Percentiles rank a stretch among this genome's conserved stretches.
phyloP scores from a whole-genome alignment of 306 rosid species.

The Prunus armeniaca region DNA sequence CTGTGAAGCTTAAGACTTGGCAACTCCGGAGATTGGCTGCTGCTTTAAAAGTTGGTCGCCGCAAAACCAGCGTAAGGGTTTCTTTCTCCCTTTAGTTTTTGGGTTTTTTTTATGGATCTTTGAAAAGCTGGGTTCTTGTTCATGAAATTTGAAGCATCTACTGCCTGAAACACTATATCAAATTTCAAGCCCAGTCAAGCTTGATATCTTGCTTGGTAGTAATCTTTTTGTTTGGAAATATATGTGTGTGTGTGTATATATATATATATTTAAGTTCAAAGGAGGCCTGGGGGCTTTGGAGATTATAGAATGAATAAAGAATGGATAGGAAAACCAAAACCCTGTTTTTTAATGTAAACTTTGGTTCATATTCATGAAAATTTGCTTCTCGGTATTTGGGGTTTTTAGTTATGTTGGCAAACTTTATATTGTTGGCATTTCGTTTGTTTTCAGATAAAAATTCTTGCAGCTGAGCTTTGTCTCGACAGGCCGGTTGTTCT shows the following conservation, averaged over 20 bases:
- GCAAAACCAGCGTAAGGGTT: constrained; percentile 70
- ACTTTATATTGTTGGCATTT: background rate
- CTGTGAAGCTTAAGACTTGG: constrained; percentile 67
- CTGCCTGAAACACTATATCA: background rate
- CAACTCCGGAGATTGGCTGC: constrained; percentile 73
- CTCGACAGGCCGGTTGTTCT: constrained; percentile 86
- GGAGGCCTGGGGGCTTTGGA: background rate
- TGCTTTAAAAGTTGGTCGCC: constrained; percentile 79
- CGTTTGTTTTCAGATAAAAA: constrained; percentile 58
- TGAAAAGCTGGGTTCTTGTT: background rate
- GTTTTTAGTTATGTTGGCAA: background rate
- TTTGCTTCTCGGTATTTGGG: background rate
- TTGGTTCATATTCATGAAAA: background rate
- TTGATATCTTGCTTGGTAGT: background rate
- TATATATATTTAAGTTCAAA: background rate
- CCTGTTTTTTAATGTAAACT: background rate
- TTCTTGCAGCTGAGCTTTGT: constrained; percentile 88
- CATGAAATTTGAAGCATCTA: background rate
- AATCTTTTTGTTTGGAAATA: background rate
- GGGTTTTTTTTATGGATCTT: background rate
- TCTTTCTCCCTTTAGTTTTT: background rate
- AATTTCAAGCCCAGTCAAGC: background rate
- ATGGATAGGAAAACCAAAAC: background rate
- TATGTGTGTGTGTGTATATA: too few species aligned
- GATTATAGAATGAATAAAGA: background rate